Evolutionary conservation across 2,329 filamentous ascomycete species (phyloP).

Genomic region (Cadophora sp.): DNA sequence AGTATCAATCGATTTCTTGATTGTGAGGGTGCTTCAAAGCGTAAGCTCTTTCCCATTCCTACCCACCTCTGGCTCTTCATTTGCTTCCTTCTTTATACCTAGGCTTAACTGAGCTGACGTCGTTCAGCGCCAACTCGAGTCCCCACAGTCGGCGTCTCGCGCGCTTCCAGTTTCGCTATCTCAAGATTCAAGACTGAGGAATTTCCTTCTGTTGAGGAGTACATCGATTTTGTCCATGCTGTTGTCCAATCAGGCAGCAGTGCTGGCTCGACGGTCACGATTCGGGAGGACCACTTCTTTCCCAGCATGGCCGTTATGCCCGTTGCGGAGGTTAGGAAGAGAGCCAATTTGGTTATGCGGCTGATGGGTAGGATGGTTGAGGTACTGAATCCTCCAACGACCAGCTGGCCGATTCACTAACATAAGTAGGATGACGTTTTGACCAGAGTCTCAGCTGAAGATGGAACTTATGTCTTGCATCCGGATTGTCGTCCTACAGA

Average conservation of each 20-base stretch:
- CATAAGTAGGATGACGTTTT: neutral
- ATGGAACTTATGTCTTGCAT: constrained; percentile 8
- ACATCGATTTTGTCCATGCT: constrained; percentile 12
- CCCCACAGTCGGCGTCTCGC: constrained; percentile 9
- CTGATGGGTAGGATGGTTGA: constrained; percentile 6
- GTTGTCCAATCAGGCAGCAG: constrained; percentile 1
- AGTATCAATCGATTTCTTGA: neutral
- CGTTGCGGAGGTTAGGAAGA: neutral
- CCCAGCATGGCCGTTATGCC: constrained; percentile 1
- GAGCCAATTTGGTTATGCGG: constrained; percentile 13
- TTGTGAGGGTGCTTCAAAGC: neutral
- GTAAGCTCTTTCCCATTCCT: neutral
- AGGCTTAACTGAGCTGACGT: neutral
- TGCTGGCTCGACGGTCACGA: neutral
- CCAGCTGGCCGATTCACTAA: neutral
- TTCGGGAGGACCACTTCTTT: constrained; percentile 11
- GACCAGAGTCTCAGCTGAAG: constrained; percentile 4
- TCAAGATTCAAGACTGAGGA: neutral
- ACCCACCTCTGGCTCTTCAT: neutral
- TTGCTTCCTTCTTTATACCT: neutral
- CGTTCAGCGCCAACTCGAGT: neutral
- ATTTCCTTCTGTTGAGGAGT: constrained; percentile 4
- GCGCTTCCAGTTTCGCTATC: constrained; percentile 3
- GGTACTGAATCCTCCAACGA: neutral
- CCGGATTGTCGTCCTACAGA: constrained; percentile 7